These are phyloP conservation scores for Camelina hispida DNA, from an alignment of 345 rosid species.

Conservation along the genomic window DNA sequence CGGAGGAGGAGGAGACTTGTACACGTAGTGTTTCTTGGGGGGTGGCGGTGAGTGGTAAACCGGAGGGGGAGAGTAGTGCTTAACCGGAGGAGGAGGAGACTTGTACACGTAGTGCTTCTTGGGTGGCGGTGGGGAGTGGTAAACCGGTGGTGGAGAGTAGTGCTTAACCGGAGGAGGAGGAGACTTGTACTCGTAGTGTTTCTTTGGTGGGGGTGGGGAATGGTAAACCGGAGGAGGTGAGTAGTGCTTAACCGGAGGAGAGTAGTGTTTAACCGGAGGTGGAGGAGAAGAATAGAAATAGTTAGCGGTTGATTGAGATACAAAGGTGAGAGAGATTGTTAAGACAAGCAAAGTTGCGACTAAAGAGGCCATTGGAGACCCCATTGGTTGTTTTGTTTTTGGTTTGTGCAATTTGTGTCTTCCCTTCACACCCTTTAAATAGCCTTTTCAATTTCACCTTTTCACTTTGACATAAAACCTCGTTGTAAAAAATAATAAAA, in stretches of 20 bases:
- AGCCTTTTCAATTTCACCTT: conserved; percentile 31
- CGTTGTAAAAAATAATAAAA: conserved; percentile 25
- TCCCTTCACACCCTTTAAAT: conserved; percentile 42
- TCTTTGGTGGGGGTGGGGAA: conserved; percentile 35
- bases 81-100: conserved; percentile 39
- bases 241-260: conserved; percentile 33
- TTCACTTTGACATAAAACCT: conserved; percentile 6
- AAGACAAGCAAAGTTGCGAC: conserved; percentile 41
- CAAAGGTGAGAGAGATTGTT: conserved; percentile 41
- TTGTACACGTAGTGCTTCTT: conserved; percentile 20
- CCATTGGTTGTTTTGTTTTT: conserved; percentile 38
- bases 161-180: conserved; percentile 32
- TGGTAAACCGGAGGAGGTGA: conserved; percentile 33
- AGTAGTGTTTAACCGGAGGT: conserved; percentile 45
- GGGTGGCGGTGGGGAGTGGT: conserved; percentile 28
- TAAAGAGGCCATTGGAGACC: conserved; percentile 48
- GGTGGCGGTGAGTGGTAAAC: conserved; percentile 39
- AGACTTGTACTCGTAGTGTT: conserved; percentile 22
- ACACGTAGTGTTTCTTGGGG: conserved; percentile 16
- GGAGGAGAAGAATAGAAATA: conserved; percentile 47
- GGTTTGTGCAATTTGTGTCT: conserved; percentile 24
- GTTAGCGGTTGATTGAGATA: conserved; percentile 40
- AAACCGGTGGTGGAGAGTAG: conserved; percentile 33
- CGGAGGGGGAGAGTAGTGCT: conserved; percentile 33
- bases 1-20: conserved; percentile 37